Base-by-base conservation (phyloP, 495 filamentous ascomycete species). In the Friedmanniomyces simplex region DNA sequence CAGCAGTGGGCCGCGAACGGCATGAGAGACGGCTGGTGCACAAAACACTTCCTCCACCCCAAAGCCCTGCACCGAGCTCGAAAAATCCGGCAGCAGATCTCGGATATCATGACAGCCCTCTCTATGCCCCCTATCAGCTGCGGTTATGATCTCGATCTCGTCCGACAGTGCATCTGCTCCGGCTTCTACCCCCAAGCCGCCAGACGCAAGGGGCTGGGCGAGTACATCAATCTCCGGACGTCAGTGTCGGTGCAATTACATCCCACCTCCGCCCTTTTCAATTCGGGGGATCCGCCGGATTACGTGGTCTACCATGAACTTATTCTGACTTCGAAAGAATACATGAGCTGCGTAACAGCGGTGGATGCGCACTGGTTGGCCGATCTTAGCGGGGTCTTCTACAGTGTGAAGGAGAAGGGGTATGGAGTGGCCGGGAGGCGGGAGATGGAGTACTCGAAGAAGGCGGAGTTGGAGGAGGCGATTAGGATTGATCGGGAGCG, bases 101-200 rank as follows among this genome's bases (percentile, higher is more conserved):
- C 82, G 53, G 94, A 96, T 66, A 97, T 97, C 60, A 95, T 97
- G 89, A 87, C 85, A 61, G 82, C 85, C 69, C 89, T 96, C 66
- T 88, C 91, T 66, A 90, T 99, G 89, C 71, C 78, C 8, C 79
- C 96, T 65, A 74, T 83, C 59, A 89, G 86, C 73, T 95, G 90
- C 62, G 93, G 94, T 24, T 96, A 90, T 12, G 94, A 97, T 72
- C 96, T 94, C 89, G 94, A 99, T 64, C 72, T 89, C 12, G 87
- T 96, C 61, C 82, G 94, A 50, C 91, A 95, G 72, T 96, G 93
- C 68, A 96, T 99, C 60, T 97, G 94, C 73, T 89, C 86, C 0
- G 94, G 94, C 10, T 99, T 91, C 72, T 99, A 96, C 69, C 93
- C 97, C 63, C 94, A 99, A 72, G 91, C 94, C n/a, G 94, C 94